Conservation (phyloP, 2,329 filamentous ascomycete genomes). For the Monosporascus sp. region DNA sequence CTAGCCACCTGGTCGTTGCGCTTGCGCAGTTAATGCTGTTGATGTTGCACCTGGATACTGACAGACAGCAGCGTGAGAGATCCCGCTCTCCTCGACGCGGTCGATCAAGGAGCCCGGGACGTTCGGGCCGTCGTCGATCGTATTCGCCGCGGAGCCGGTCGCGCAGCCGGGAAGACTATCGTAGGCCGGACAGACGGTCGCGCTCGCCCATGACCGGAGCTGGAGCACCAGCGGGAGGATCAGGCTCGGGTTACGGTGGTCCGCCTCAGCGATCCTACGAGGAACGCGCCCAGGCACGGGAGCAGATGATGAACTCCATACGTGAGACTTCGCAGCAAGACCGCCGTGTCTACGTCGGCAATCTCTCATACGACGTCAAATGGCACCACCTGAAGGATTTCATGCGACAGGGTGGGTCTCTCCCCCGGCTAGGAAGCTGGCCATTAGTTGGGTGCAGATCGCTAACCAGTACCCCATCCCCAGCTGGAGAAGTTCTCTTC, state of each 20-base stretch:
- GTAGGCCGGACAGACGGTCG: constrained; percentile 68
- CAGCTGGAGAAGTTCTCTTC: constrained; percentile 98
- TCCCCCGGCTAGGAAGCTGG: constrained; percentile 10
- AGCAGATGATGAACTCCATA: constrained; percentile 93
- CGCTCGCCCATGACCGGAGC: constrained; percentile 82
- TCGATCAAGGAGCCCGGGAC: constrained; percentile 79
- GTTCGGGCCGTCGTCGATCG: constrained; percentile 63
- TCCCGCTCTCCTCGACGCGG: constrained; percentile 72
- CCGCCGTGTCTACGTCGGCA: constrained; percentile 98
- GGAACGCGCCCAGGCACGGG: constrained; percentile 76
- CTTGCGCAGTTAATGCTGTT: not conserved
- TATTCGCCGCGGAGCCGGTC: constrained; percentile 77
- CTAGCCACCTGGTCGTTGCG: too few relatives aligned
- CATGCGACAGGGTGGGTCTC: constrained; percentile 90
- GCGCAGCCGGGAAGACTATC: constrained; percentile 71
- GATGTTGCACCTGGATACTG: constrained; percentile 22
- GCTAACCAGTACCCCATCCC: constrained; percentile 34
- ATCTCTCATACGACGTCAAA: constrained; percentile 98
- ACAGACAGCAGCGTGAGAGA: constrained; percentile 67
- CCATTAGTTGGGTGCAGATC: constrained; percentile 19
- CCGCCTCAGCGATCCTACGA: constrained; percentile 73
- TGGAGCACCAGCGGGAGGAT: constrained; percentile 64
- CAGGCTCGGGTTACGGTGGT: constrained; percentile 60
- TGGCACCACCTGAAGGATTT: constrained; percentile 99
- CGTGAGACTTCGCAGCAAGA: constrained; percentile 96